These are phyloP conservation scores for Pseudoscleropodium purum DNA, from an alignment of 225 moss, liverwort and hornwort species.

Conservation along the genomic window DNA sequence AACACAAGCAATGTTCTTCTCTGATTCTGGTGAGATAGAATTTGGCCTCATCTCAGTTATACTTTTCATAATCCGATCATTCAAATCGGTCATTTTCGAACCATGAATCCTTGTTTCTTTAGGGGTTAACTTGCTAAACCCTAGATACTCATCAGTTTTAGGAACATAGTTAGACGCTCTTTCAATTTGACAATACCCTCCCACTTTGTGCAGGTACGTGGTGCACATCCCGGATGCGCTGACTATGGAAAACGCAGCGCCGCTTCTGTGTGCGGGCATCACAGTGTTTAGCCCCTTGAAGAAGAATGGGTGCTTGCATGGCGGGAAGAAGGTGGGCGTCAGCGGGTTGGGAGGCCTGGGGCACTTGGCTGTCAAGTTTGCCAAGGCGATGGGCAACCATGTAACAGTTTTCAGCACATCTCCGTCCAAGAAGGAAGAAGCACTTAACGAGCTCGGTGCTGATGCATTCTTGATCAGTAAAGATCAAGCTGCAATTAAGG, in stretches of 20 bases:
- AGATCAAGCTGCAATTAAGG: conserved; percentile 39
- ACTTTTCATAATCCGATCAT: neutral
- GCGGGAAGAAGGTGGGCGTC: conserved; percentile 44
- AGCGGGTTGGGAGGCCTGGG: conserved; percentile 58
- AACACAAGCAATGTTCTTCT: neutral
- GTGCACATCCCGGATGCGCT: conserved; percentile 33
- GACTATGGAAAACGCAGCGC: conserved; percentile 33
- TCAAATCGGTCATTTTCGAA: neutral
- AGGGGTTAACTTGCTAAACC: neutral
- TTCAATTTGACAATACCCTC: neutral
- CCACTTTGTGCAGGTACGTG: conserved; percentile 18
- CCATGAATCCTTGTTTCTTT: neutral
- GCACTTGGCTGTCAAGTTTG: conserved; percentile 57
- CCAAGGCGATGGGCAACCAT: conserved; percentile 55
- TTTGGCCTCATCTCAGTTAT: neutral
- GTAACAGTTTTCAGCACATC: conserved; percentile 66
- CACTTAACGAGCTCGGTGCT: conserved; percentile 32
- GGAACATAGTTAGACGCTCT: neutral
- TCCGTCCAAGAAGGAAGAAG: conserved; percentile 44
- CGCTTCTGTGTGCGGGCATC: conserved; percentile 58
- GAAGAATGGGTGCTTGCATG: conserved; percentile 23
- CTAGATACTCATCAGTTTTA: neutral
- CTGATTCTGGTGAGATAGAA: neutral
- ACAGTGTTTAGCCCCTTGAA: conserved; percentile 62
- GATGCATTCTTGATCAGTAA: conserved; percentile 47